Evolutionary conservation across 495 filamentous ascomycete genomes (phyloP), one percentile per base, ranked within the genome.

Genomic region (Neurospora cerealis): DNA sequence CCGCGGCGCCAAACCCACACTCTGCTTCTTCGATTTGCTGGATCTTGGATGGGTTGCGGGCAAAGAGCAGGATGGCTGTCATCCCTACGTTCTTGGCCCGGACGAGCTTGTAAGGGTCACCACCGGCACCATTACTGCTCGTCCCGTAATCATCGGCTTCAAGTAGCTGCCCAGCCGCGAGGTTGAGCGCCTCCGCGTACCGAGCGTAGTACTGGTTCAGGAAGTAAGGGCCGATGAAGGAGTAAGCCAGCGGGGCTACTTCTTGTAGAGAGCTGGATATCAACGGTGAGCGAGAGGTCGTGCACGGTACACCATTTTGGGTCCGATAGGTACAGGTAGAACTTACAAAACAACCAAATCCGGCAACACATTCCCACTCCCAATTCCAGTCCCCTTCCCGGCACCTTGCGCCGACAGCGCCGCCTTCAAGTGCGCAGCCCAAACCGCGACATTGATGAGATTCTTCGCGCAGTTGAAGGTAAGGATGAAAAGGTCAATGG

Each of bases 401-500:
- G 21, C 54, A 66, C 28, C 54, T 66, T 36, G 54, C 7, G 28
- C 54, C 71, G 87, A 83, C 62, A 97, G 87, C 39, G 88, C 91
- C 75, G 89, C 84, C 83, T 94, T 90, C 74, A 98, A 84, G 77
- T 93, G 89, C 5, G 87, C 75, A 19, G 92, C 89, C 78, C 96
- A 94, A 71, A 85, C 82, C 24, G 88, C 83, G 36, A 87, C 82
- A 74, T 92, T 84, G 77, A 94, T 89, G 28, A 88, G 81, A 69
- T 86, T 86, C 69, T 90, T 88, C 19, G 88, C 96, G 77, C 94
- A 97, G 80, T 99, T 99, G 82, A 95, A 96, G 39, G 96, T 97
- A 41, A 97, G 82, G 48, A 96, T 86, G 79, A 96, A 93, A 70
- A 94, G 77, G 71, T 87, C 84, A 41, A 87, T 74, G 37, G 80